These are phyloP conservation scores for Coemansia sp. DNA, from an alignment of 192 early-diverging fungal genomes.

Conservation along the genomic window DNA sequence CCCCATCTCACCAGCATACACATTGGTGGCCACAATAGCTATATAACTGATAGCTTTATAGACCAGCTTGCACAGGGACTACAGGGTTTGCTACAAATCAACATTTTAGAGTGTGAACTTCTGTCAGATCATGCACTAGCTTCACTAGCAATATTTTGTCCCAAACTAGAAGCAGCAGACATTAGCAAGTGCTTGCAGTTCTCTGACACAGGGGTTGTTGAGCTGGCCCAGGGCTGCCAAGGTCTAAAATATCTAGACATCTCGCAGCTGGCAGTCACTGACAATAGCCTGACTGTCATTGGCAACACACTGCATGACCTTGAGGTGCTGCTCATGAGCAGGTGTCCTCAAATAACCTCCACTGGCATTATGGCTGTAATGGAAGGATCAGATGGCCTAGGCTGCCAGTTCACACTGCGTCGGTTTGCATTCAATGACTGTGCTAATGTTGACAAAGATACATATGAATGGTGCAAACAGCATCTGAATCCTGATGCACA, in stretches of 20 bases:
- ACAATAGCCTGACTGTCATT: slow-evolving; percentile 19
- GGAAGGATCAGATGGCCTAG: slow-evolving; percentile 20
- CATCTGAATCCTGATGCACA: slow-evolving; percentile 23
- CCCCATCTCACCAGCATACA: slow-evolving; percentile 23
- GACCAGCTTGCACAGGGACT: slow-evolving; percentile 16
- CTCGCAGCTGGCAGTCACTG: slow-evolving; percentile 20
- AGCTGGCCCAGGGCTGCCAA: slow-evolving; percentile 21
- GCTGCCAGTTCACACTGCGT: slow-evolving; percentile 34
- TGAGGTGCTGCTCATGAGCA: slow-evolving; percentile 23
- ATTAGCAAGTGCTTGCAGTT: slow-evolving; percentile 30
- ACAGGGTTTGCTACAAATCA: slow-evolving; percentile 13
- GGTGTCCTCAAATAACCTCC: slow-evolving; percentile 26
- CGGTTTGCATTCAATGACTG: slow-evolving; percentile 27
- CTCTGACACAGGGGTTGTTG: slow-evolving; percentile 20
- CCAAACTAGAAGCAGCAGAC: slow-evolving; percentile 15
- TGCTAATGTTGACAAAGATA: neutral
- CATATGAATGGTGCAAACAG: slow-evolving; percentile 36
- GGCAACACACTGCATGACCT: slow-evolving; percentile 25
- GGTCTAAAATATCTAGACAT: slow-evolving; percentile 21
- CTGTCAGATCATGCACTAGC: slow-evolving; percentile 13
- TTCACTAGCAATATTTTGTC: slow-evolving; percentile 28
- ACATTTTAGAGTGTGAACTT: slow-evolving; percentile 24
- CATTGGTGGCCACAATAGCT: slow-evolving; percentile 27
- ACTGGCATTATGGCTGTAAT: slow-evolving; percentile 28
- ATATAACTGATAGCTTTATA: slow-evolving; percentile 26